phyloP scores from a whole-genome alignment of 2,329 filamentous ascomycete species.

The Graphilbum ipis-grandicollis region DNA sequence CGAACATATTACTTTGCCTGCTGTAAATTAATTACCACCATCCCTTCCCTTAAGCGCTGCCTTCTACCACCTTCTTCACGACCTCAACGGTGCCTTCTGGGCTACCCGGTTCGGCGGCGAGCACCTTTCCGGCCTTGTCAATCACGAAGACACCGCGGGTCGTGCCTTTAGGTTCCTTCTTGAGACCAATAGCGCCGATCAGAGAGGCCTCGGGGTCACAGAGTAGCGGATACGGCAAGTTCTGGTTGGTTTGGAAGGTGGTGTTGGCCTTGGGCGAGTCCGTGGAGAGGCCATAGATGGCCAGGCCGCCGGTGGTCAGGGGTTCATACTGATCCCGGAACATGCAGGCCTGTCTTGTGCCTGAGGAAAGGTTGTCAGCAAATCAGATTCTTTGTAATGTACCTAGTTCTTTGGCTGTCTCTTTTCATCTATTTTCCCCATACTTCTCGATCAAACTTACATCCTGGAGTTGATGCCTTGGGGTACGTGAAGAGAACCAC shows the following conservation, averaged over 20 bases:
- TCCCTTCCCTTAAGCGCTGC: background rate
- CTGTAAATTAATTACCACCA: too few relatives aligned
- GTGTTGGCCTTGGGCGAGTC: slow-evolving; percentile 87
- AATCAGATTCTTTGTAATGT: background rate
- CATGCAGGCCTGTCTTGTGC: slow-evolving; percentile 81
- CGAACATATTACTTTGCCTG: too few relatives aligned
- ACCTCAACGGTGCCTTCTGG: slow-evolving; percentile 63
- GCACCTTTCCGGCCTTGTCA: slow-evolving; percentile 57
- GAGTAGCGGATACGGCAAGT: slow-evolving; percentile 71
- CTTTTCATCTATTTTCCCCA: too few relatives aligned
- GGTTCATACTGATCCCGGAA: slow-evolving; percentile 75
- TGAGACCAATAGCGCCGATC: slow-evolving; percentile 75
- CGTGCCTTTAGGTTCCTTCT: slow-evolving; percentile 60
- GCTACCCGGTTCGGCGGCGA: slow-evolving; percentile 56
- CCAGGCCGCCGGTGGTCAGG: slow-evolving; percentile 61
- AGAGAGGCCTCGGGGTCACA: slow-evolving; percentile 63
- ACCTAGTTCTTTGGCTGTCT: too few relatives aligned
- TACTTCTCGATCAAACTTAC: too few relatives aligned
- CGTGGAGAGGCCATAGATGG: slow-evolving; percentile 77
- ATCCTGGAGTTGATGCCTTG: slow-evolving; percentile 83
- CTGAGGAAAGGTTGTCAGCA: slow-evolving; percentile 24
- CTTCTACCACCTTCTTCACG: slow-evolving; percentile 51
- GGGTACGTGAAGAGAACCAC: slow-evolving; percentile 93
- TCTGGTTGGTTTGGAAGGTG: slow-evolving; percentile 82
- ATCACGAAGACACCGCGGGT: slow-evolving; percentile 78